Base-by-base conservation (phyloP, 371 early-diverging fungal species). In the Lichtheimia ornata region DNA sequence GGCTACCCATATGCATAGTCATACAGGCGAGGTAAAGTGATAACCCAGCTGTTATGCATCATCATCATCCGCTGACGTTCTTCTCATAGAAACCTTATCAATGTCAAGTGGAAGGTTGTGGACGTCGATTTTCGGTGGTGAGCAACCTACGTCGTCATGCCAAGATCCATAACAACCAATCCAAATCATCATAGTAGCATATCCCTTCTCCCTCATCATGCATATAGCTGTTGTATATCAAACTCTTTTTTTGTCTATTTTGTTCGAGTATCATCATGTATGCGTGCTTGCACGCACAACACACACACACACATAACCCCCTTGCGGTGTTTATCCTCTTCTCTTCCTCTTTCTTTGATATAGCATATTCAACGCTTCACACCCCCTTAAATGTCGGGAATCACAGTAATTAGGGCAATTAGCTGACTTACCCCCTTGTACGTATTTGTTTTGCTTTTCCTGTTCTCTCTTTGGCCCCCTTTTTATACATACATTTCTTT, bases 1-100 rank as follows among this genome's bases (percentile, higher is more conserved):
- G 47, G 75, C 79, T 18, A 85, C 85, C 9, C 88, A 88, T 59
- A 73, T 81, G 58, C 76, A 83, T 64, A 84, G 85, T 43, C 88
- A 88, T 55, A 86, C 88, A 17, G 87, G 87, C 41, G 78, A 82
- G 35, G 76, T 76, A 73, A 63, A 44, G 43, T 20, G 18, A 3
- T 22, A 22, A 22, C 22, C 22, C 43, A 17, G 12, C 24, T n/a
- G 17, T 28, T 22, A 30, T 40, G 28, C 40, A 9, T 47, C 2
- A 14, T 47, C 40, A 9, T 47, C 2, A 14, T 47, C 6, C 41
- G 4, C 27, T 18, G 13, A 5, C 17, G 1, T 22, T n/a, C n/a
- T 0, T 17, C 18, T 59, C 18, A 7, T 58, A 72, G 73, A 72
- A 72, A 72, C 73, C 73, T 18, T 69, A 59, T 51, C 58, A 64